Evolutionary conservation across 2,329 filamentous ascomycete species (phyloP).

Genomic region (Claviceps sp.): DNA sequence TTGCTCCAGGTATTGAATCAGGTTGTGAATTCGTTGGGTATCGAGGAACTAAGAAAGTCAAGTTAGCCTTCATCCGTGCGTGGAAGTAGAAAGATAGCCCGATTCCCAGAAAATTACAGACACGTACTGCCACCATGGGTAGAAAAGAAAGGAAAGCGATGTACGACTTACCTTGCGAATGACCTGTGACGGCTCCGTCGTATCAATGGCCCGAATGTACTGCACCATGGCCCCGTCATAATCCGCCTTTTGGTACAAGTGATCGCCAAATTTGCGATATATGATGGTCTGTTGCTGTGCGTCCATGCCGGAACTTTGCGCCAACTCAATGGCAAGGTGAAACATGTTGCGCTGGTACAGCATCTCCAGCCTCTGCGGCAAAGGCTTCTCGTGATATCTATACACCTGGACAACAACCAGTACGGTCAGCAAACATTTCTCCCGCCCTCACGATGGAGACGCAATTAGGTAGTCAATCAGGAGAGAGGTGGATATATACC

Average conservation of each 20-base stretch:
- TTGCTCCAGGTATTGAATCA: slow-evolving; percentile 95
- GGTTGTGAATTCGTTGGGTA: slow-evolving; percentile 91
- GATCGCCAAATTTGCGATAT: slow-evolving; percentile 85
- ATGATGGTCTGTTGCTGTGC: slow-evolving; percentile 76
- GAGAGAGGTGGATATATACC: slow-evolving; percentile 28
- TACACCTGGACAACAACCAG: slow-evolving; percentile 44
- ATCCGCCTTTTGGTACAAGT: slow-evolving; percentile 86
- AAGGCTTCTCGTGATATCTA: slow-evolving; percentile 78
- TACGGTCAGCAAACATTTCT: not conserved
- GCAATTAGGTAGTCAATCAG: not conserved
- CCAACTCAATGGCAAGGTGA: slow-evolving; percentile 79
- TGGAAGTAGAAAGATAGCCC: not conserved
- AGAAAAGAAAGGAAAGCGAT: not conserved
- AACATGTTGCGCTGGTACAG: slow-evolving; percentile 91
- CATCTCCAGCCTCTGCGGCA: slow-evolving; percentile 85
- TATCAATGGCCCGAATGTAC: slow-evolving; percentile 90
- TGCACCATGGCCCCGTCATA: slow-evolving; percentile 99
- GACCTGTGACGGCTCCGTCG: slow-evolving; percentile 89
- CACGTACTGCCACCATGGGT: too few species aligned
- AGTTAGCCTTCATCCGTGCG: slow-evolving; percentile 12
- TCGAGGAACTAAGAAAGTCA: slow-evolving; percentile 59
- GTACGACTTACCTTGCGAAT: slow-evolving; percentile 61
- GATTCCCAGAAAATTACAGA: too few species aligned
- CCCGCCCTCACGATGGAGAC: not conserved
- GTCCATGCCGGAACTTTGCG: slow-evolving; percentile 77